Evolutionary conservation across 352 stramenopile species (phyloP).

Genomic region (Phytophthora palmivora): DNA sequence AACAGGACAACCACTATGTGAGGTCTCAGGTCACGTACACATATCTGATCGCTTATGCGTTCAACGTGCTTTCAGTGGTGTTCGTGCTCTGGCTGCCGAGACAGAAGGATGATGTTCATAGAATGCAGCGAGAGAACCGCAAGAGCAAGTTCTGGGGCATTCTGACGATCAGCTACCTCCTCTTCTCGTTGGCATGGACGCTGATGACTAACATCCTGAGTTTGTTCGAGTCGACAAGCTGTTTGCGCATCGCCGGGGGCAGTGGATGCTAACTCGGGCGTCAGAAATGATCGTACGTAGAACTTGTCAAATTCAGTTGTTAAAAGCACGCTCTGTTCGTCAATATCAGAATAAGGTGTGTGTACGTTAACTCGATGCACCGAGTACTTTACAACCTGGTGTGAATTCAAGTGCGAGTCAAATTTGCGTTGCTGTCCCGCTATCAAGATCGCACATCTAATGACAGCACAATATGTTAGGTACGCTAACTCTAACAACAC

Average conservation of each 20-base stretch:
- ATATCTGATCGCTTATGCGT: conserved; percentile 56
- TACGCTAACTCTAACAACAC: too few relatives aligned
- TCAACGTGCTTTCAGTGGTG: conserved; percentile 51
- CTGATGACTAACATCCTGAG: conserved; percentile 70
- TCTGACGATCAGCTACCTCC: conserved; percentile 40
- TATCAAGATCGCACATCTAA: too few relatives aligned
- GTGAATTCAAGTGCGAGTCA: too few relatives aligned
- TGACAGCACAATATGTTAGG: too few relatives aligned
- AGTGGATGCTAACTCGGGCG: conserved; percentile 38
- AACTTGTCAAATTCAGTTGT: too few relatives aligned
- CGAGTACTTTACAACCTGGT: too few relatives aligned
- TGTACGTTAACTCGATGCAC: too few relatives aligned
- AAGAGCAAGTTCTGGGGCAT: conserved; percentile 47
- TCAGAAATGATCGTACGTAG: too few relatives aligned
- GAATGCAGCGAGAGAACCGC: conserved; percentile 41
- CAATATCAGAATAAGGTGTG: too few relatives aligned
- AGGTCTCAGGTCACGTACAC: conserved; percentile 54
- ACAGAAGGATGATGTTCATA: conserved; percentile 55
- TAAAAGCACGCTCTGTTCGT: too few relatives aligned
- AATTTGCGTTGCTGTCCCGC: too few relatives aligned
- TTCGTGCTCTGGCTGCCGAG: conserved; percentile 52
- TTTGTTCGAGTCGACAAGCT: conserved; percentile 58
- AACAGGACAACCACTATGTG: conserved; percentile 41
- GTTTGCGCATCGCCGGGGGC: conserved; percentile 56
- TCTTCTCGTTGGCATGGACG: conserved; percentile 53